Base-by-base conservation (phyloP, 306 rosid genomes). In the Vachellia collinsii region DNA sequence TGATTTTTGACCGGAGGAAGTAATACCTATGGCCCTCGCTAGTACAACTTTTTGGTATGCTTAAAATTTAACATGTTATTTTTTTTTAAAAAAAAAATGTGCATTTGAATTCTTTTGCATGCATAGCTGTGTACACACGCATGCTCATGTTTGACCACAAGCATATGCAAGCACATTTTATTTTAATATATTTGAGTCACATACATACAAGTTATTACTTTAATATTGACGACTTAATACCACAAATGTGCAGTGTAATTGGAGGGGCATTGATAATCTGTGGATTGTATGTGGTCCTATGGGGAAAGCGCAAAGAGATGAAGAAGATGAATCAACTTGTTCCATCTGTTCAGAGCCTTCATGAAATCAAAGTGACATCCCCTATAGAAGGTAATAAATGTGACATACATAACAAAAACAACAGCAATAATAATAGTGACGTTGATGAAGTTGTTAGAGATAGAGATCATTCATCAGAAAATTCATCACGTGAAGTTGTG, bases 221-320 rank as follows among this genome's bases (percentile, higher is more conserved):
- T 23, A 22, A 22, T 10, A 17, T 65, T 7, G 14, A 14, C 16
- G 20, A 65, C n/a, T 65, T 37, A 8, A n/a, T 37, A 3, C 42
- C n/a, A 7, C 7, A 65, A 36, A 14, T 36, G 16, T 65, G 73
- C 73, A 68, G 73, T 4, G 13, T 85, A 29, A n/a, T 85, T 42
- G 86, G 83, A 50, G 78, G 67, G 16, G 8, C 25, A 20, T 53
- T 75, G 75, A 81, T 85, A 8, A 78, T 85, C 10, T 69, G 77
- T 29, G 85, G 88, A 1, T 46, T 85, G 36, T 85, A 85, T 36
- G 19, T 8, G 51, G 81, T 85, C 42, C 20, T 81, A 34, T 85
- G 88, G 88, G 83, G 81, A 8, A 85, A 85, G 63, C 3, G 74
- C 78, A 78, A 75, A 46, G 88, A 85, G 39, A 75, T 70, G 70